Evolutionary conservation across 495 filamentous ascomycete genomes (phyloP).

Genomic region (Penicillium turbatum): DNA sequence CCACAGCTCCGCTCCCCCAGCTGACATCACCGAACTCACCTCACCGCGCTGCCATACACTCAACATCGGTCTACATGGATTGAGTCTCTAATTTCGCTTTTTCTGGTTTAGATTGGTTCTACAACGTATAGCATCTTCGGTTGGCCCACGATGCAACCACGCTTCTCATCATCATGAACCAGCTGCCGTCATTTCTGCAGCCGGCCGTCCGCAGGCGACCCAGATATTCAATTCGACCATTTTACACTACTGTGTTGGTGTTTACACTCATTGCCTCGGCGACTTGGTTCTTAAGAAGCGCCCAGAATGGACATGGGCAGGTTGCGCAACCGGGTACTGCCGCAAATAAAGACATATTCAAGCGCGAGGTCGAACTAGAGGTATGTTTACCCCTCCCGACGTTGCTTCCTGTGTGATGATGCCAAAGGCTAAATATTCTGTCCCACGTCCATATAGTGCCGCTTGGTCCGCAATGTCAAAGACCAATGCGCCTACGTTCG

Average conservation of each 20-base stretch:
- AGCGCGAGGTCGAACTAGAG: conserved; percentile 33
- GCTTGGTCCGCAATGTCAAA: conserved; percentile 65
- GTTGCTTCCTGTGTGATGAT: conserved; percentile 3
- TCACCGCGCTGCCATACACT: conserved; percentile 7
- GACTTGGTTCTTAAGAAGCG: conserved; percentile 21
- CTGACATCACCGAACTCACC: conserved; percentile 30
- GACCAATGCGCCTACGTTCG: conserved; percentile 86
- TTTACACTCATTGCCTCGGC: conserved; percentile 26
- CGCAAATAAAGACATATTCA: conserved; percentile 14
- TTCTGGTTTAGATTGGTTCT: not conserved
- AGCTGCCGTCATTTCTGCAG: conserved; percentile 23
- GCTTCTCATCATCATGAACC: conserved; percentile 23
- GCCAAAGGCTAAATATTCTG: conserved; percentile 21
- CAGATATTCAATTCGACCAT: conserved; percentile 37
- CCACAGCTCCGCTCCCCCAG: conserved; percentile 12
- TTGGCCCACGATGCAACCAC: conserved; percentile 28
- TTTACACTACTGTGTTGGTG: conserved; percentile 32
- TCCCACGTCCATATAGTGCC: conserved; percentile 55
- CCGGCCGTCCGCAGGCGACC: conserved; percentile 24
- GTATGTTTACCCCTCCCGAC: conserved; percentile 23
- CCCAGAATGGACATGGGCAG: conserved; percentile 3
- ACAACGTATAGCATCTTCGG: not conserved
- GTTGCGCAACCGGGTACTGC: conserved; percentile 3
- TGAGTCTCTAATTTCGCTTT: not conserved
- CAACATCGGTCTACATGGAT: not conserved